Evolutionary conservation across 495 filamentous ascomycete species (phyloP).

Genomic region (Penicillium alfredii): DNA sequence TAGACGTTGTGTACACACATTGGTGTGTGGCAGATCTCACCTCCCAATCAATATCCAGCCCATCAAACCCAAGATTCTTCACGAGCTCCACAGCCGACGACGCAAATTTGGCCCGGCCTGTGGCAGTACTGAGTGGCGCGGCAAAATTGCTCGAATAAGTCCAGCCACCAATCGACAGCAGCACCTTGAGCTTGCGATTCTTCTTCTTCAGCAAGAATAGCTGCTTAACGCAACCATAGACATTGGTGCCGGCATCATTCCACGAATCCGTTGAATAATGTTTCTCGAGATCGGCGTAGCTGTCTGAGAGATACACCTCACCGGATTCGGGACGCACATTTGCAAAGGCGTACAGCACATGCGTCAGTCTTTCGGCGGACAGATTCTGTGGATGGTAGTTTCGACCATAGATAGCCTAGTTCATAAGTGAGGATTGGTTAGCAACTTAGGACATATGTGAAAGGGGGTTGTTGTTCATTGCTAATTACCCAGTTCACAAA

Average conservation of each 20-base stretch:
- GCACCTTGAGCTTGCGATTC: slow-evolving; percentile 74
- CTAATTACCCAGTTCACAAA: too few species aligned
- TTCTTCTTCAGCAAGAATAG: slow-evolving; percentile 72
- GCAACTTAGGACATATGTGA: neutral
- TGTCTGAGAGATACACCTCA: slow-evolving; percentile 73
- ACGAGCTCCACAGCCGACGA: slow-evolving; percentile 59
- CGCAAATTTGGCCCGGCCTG: slow-evolving; percentile 59
- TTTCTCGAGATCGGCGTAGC: slow-evolving; percentile 70
- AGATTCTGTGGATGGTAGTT: slow-evolving; percentile 71
- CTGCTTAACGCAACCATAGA: slow-evolving; percentile 87
- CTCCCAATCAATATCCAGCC: slow-evolving; percentile 61
- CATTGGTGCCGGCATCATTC: slow-evolving; percentile 64
- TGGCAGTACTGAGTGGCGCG: slow-evolving; percentile 53
- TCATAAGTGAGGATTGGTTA: slow-evolving; percentile 8
- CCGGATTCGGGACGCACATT: slow-evolving; percentile 58
- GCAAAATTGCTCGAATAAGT: slow-evolving; percentile 68
- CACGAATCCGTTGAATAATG: slow-evolving; percentile 74
- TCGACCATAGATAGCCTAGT: slow-evolving; percentile 71
- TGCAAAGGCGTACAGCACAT: slow-evolving; percentile 82
- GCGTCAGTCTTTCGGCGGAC: slow-evolving; percentile 68
- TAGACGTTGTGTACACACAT: too few species aligned
- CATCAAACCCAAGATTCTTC: slow-evolving; percentile 58
- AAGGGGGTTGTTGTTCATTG: too few species aligned
- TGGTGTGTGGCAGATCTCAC: too few species aligned
- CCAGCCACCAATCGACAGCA: slow-evolving; percentile 68